These are phyloP conservation scores for Rhizophagus clarus DNA, from an alignment of 192 early-diverging fungal species.

Conservation along the genomic window DNA sequence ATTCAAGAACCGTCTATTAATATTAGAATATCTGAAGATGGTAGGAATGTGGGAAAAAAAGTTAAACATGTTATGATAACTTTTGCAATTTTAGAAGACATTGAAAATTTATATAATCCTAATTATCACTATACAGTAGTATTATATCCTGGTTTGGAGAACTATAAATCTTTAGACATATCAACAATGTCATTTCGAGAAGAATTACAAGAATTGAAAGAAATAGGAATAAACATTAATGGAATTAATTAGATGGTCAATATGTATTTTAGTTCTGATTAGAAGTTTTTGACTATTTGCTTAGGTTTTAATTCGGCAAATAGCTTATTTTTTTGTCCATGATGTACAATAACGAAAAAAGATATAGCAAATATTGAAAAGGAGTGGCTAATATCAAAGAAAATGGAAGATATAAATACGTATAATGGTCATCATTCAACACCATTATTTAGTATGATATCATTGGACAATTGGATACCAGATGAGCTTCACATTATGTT, in stretches of 20 bases:
- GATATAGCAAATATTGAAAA: too few relatives aligned
- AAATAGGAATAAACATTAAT: neutral
- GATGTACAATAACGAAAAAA: too few relatives aligned
- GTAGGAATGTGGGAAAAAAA: neutral
- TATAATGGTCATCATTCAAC: neutral
- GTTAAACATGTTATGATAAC: conserved; percentile 3
- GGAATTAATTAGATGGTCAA: neutral
- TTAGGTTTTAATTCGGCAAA: too few relatives aligned
- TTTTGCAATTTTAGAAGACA: neutral
- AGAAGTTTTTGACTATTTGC: too few relatives aligned
- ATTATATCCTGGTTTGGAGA: neutral
- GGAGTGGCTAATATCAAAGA: neutral
- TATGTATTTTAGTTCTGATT: too few relatives aligned
- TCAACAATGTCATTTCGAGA: neutral
- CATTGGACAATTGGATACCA: neutral
- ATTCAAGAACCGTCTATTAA: neutral
- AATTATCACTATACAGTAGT: neutral
- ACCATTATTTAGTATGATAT: neutral
- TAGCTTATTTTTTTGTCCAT: too few relatives aligned
- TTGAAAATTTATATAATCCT: neutral
- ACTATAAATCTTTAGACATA: neutral
- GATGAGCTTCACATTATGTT: neutral
- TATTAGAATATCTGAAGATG: neutral
- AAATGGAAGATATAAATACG: neutral
- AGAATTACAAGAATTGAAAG: neutral